Conservation (phyloP, 2,329 filamentous ascomycete species). For the Penicillium sclerotigenum region DNA sequence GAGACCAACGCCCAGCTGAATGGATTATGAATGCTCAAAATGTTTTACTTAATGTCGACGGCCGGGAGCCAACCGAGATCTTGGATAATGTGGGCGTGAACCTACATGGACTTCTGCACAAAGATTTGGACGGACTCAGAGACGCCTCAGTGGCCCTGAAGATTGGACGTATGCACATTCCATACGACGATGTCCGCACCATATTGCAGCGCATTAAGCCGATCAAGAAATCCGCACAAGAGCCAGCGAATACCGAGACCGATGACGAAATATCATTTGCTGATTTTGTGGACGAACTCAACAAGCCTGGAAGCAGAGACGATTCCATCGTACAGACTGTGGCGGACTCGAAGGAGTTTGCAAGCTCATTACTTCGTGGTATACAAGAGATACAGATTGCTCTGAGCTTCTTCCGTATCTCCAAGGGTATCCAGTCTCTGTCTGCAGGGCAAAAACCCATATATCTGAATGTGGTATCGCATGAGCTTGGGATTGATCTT, state of each 20-base stretch:
- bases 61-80: conserved; percentile 78
- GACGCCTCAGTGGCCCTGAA: conserved; percentile 90
- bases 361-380: conserved; percentile 82
- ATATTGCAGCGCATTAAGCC: conserved; percentile 34
- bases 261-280: conserved; percentile 63
- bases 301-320: conserved; percentile 62
- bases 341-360: conserved; percentile 88
- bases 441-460: conserved; percentile 67
- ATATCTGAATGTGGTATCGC: conserved; percentile 84
- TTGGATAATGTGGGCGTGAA: conserved; percentile 86
- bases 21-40: conserved; percentile 88
- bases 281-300: conserved; percentile 71
- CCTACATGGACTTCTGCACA: conserved; percentile 85
- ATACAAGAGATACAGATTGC: conserved; percentile 97
- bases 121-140: conserved; percentile 77
- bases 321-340: conserved; percentile 75
- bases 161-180: conserved; percentile 82
- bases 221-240: conserved; percentile 35
- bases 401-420: conserved; percentile 83
- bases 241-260: conserved; percentile 41
- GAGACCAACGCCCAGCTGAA: conserved; percentile 74
- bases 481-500: conserved; percentile 90
- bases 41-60: conserved; percentile 82
- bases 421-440: conserved; percentile 70
- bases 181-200: conserved; percentile 76